A percentile compares a stretch with the other conserved stretches of the same genome.
Evolutionary conservation across 768 basidiomycete species (phyloP).

Genomic region (Gelatoporia subvermispora): DNA sequence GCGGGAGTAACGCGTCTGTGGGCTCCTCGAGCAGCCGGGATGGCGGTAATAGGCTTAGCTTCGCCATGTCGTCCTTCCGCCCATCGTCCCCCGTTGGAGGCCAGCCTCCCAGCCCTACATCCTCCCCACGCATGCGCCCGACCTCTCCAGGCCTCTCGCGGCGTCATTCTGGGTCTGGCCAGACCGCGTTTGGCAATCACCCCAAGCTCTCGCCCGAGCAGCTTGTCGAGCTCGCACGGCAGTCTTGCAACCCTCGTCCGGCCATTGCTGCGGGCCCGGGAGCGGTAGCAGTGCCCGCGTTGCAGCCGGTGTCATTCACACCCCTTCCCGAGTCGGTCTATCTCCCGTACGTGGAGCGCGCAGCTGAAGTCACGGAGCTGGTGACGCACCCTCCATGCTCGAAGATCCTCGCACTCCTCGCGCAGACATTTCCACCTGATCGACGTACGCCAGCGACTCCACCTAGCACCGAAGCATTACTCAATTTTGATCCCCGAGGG

Average conservation of each 20-base stretch:
- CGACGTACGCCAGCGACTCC: conserved; percentile 22
- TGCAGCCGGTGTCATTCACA: conserved; percentile 60
- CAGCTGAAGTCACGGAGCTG: conserved; percentile 67
- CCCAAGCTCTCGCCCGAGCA: conserved; percentile 67
- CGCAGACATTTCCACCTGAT: conserved; percentile 56
- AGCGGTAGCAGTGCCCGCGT: conserved; percentile 11
- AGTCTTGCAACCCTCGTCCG: conserved; percentile 43
- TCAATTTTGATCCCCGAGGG: conserved; percentile 45
- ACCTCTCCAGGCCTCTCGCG: conserved; percentile 44
- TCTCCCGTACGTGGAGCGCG: conserved; percentile 83
- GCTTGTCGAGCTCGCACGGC: conserved; percentile 66
- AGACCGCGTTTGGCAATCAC: conserved; percentile 25
- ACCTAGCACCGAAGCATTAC: conserved; percentile 20
- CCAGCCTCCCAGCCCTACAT: conserved; percentile 22
- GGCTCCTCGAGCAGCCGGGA: conserved; percentile 19
- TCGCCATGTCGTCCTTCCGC: conserved; percentile 65
- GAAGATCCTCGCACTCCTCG: conserved; percentile 67
- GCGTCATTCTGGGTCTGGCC: conserved; percentile 37
- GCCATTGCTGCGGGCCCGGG: conserved; percentile 22
- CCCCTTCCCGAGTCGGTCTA: conserved; percentile 72
- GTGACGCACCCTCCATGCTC: conserved; percentile 61
- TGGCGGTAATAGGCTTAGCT: conserved; percentile 43
- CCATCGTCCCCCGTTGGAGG: conserved; percentile 14
- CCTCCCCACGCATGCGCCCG: conserved; percentile 30
- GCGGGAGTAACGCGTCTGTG: conserved; percentile 25